phyloP scores from a whole-genome alignment of 768 basidiomycete species.

The Mycena metata region DNA sequence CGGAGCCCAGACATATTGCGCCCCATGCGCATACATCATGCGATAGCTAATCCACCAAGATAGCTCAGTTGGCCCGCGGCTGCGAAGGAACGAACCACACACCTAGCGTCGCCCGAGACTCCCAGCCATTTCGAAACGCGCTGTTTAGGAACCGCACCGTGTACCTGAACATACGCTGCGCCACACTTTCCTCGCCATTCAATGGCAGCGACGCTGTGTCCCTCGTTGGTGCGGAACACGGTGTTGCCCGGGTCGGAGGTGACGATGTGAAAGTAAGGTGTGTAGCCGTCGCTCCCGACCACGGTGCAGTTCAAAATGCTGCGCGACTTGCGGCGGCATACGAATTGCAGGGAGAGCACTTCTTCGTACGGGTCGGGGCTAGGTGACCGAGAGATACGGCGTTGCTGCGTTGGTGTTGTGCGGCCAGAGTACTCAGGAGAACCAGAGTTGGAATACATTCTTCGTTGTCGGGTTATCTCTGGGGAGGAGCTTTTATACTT shows the following conservation, averaged over 20 bases:
- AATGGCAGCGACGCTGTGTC: not conserved
- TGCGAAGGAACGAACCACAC: not conserved
- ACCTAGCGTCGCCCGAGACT: conserved; percentile 23
- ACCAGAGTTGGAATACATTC: not conserved
- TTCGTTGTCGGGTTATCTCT: no score
- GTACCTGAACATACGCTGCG: not conserved
- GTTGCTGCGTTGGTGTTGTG: conserved; percentile 17
- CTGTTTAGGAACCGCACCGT: not conserved
- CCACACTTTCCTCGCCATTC: conserved; percentile 1
- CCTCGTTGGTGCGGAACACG: conserved; percentile 10
- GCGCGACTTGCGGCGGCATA: not conserved
- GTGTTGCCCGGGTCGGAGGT: conserved; percentile 16
- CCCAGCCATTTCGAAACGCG: conserved; percentile 24
- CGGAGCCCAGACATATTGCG: conserved; percentile 31
- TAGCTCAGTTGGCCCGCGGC: not conserved
- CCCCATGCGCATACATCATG: conserved; percentile 11
- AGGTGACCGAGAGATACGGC: not conserved
- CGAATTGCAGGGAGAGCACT: conserved; percentile 8
- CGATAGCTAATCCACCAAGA: conserved; percentile 5
- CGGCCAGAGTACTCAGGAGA: not conserved
- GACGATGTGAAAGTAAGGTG: conserved; percentile 19
- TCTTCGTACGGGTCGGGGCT: not conserved
- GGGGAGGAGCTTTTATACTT: conserved; percentile 8
- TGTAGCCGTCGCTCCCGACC: not conserved
- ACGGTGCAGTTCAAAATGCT: conserved; percentile 14